Conservation (phyloP, 2,329 filamentous ascomycete species). For the Pestalotiopsis fici region DNA sequence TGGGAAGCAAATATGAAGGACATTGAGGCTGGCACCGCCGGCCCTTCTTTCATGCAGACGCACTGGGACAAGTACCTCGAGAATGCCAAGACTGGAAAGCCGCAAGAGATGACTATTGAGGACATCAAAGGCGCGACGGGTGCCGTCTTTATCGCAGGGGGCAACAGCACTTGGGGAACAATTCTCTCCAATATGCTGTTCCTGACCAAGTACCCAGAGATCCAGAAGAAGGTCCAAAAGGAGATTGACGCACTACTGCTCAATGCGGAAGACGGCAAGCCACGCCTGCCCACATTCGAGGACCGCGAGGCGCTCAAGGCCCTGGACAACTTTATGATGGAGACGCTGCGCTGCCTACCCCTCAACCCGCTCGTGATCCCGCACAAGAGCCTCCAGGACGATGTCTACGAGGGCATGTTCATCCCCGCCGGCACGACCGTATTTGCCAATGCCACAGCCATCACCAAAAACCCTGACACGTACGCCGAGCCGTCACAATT, state of each 20-base stretch:
- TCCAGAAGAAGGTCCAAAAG: slow-evolving; percentile 10
- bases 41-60: slow-evolving; percentile 30
- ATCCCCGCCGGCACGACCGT: slow-evolving; percentile 55
- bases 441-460: slow-evolving; percentile 44
- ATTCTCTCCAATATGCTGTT: slow-evolving; percentile 23
- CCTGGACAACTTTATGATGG: slow-evolving; percentile 30
- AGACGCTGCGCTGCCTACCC: slow-evolving; percentile 30
- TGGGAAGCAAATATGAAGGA: slow-evolving; percentile 31
- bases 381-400: slow-evolving; percentile 44
- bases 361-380: slow-evolving; percentile 39
- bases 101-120: slow-evolving; percentile 35
- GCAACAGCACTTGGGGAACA: slow-evolving; percentile 45
- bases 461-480: slow-evolving; percentile 39
- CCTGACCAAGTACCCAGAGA: slow-evolving; percentile 14
- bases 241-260: slow-evolving; percentile 27
- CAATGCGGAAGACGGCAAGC: neutral
- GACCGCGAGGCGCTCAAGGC: slow-evolving; percentile 32
- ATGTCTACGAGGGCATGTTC: slow-evolving; percentile 49
- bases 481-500: slow-evolving; percentile 45
- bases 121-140: slow-evolving; percentile 52
- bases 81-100: slow-evolving; percentile 25
- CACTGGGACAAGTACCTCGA: slow-evolving; percentile 28
- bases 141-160: slow-evolving; percentile 48
- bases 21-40: slow-evolving; percentile 31
- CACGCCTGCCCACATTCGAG: slow-evolving; percentile 32